Evolutionary conservation across 163 green algal genomes (phyloP), one percentile per base, ranked within the genome.

Genomic region (Scenedesmus sp.): DNA sequence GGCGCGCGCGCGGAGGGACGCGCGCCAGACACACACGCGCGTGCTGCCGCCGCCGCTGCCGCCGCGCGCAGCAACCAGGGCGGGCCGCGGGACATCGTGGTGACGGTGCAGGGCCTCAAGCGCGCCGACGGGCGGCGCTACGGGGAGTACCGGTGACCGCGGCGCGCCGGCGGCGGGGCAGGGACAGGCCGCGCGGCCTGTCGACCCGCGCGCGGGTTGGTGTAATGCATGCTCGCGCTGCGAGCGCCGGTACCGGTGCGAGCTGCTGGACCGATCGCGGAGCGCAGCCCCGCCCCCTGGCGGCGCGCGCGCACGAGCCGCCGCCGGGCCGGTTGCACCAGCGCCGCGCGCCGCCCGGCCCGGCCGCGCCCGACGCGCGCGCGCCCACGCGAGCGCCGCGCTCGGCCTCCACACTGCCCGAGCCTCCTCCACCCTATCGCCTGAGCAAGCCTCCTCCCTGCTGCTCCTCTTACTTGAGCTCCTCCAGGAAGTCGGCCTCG

Each of bases 51-150:
- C 75, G 62, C 66, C 77, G 51, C 94, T 90, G 34, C 71, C 93
- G 36, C 92, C 90, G 69, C 92, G 81, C 56, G 31, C 51, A 77
- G 94, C 28, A 92, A 98, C 83, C 89, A 92, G 54, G 93, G 93
- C 14, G 93, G 92, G 13, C 60, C 87, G 0, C 74, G 94, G 14
- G 81, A 54, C 22, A 63, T 98, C 18, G 76, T 96, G 0, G 80
- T 97, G 64, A 98, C 94, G 0, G 85, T 98, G 5, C 94, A 98
- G 57, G 94, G 94, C 2, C 78, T 95, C 78, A 85, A 84, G 72
- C 65, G 92, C 13, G 33, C 65, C 20, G 91, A 95, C 62, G 88
- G 91, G 4, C 81, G 87, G 22, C 85, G 72, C 50, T 95, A 95
- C 57, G 54, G 74, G 5, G 62, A 73, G 26, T 69, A 51, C 51